These are phyloP conservation scores for Podospora conica DNA, from an alignment of 495 filamentous ascomycete genomes.

Conservation along the genomic window DNA sequence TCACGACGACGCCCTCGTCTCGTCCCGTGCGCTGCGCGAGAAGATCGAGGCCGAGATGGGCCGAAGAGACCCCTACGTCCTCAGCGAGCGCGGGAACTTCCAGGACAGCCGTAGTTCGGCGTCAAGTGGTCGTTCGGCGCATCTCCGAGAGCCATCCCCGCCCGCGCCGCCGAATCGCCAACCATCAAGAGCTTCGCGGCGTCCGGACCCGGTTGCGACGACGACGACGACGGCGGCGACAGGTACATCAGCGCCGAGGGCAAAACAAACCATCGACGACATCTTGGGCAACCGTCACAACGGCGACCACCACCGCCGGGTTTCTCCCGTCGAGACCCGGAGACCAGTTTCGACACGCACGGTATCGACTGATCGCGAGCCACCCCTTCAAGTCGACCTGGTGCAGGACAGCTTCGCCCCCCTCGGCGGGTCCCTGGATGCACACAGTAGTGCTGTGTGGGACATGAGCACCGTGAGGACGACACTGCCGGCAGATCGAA, in stretches of 20 bases:
- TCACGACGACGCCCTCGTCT: conserved; percentile 20
- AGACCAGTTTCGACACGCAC: not conserved
- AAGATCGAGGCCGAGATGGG: conserved; percentile 27
- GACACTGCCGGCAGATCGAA: conserved; percentile 52
- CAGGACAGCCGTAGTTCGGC: conserved; percentile 24
- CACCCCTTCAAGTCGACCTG: conserved; percentile 30
- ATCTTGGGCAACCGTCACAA: conserved; percentile 1
- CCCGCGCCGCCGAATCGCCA: not conserved
- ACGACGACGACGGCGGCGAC: not conserved
- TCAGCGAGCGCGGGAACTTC: conserved; percentile 24
- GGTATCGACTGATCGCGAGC: conserved; percentile 14
- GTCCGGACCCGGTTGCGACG: not conserved
- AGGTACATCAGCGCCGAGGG: not conserved
- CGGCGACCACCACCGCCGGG: not conserved
- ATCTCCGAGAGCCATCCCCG: not conserved
- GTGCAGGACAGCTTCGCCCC: conserved; percentile 39
- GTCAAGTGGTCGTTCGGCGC: conserved; percentile 16
- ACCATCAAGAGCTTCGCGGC: not conserved
- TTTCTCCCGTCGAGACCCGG: not conserved
- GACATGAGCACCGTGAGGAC: conserved; percentile 35
- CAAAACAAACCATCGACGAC: conserved; percentile 6
- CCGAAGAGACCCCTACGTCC: conserved; percentile 13
- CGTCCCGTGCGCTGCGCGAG: conserved; percentile 24
- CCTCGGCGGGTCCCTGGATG: conserved; percentile 27
- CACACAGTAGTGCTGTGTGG: conserved; percentile 25